Base-by-base conservation (phyloP, 257 asterid genomes). In the Nicotiana benthamiana region DNA sequence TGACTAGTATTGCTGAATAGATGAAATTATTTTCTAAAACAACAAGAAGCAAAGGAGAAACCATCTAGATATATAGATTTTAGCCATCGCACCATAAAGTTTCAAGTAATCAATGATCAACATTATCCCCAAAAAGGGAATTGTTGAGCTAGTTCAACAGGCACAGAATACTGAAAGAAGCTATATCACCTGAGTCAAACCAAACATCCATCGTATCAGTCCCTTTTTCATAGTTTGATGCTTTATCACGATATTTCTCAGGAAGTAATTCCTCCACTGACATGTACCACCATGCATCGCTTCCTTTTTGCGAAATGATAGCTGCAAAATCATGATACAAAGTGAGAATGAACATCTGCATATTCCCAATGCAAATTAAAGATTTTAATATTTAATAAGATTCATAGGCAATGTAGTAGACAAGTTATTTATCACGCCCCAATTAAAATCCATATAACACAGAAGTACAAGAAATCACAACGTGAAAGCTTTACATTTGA, bases 211-310 rank as follows among this genome's bases (percentile, higher is more conserved):
- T 95, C 17, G 98, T 95, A 82, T 95, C 99, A 4, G 93, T 90
- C 84, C 99, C 99, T 85, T 92, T 95, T 77, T 84, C 87, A 79
- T 90, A 93, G 76, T 83, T 86, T 61, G 97, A 86, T 83, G 98
- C 97, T 86, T 92, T 92, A 67, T 78, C 85, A 34, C 89, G 94
- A 88, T 93, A 93, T 63, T 87, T 90, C 83, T 90, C 96, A 26
- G 99, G 99, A 89, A 95, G 97, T 84, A 95, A 84, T 82, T 93
- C 99, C 85, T 95, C 99, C 48, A 93, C 93, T 65, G 89, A 75
- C 99, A 95, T 92, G 88, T 92, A 89, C 99, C 99, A 95, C 99
- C 99, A 95, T n/a, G 97, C 99, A 83, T 95, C 99, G 79, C 98
- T 93, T 86, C 99, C 98, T 88, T 92, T 95, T 74, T 91, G 93